Base-by-base conservation (phyloP, 139 green algal species). In the Dunaliella sp. region DNA sequence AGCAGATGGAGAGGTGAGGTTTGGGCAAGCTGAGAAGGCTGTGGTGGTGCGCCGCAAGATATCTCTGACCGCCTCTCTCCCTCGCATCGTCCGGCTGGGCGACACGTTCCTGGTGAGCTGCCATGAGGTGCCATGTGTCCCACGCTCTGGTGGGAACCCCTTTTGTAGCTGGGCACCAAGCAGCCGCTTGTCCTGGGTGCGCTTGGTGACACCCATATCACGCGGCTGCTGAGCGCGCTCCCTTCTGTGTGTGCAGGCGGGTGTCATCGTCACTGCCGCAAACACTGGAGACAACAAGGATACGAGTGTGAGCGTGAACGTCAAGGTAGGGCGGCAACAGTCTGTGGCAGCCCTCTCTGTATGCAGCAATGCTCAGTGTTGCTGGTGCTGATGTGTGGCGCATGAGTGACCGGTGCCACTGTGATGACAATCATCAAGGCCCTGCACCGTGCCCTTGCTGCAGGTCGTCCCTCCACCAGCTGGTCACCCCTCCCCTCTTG, bases 51-150 rank as follows among this genome's bases (percentile, higher is more conserved):
- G 90, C 25, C 91, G 91, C 24, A 30, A 75, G 0, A 82, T 96
- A 58, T 94, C 92, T 1, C 88, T 96, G 24, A 91, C 88, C 0
- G 86, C 91, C n/a, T 89, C 86, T 28, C 58, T 94, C 37, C 93
- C 93, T 0, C 89, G 92, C 77, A 89, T 94, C 21, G 91, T 93
- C 36, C 91, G 93, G 36, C 83, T 91, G 0, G 89, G 90, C 3
- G 93, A 96, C 78, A 72, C 36, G 12, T 95, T 95, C 83, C 79
- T 89, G 57, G 91, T 89, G 0, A 91, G 92, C 24, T n/a, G n/a
- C n/a, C n/a, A n/a, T n/a, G n/a, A n/a, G n/a, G n/a, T n/a, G n/a
- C n/a, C n/a, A n/a, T 79, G 74, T 3, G 21, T 21, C 24, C 24
- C 22, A n/a, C 24, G 58, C 58, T 79, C 3, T 34, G 28, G 73